Base-by-base conservation (phyloP, 2,329 filamentous ascomycete genomes). In the Diaporthe citri region DNA sequence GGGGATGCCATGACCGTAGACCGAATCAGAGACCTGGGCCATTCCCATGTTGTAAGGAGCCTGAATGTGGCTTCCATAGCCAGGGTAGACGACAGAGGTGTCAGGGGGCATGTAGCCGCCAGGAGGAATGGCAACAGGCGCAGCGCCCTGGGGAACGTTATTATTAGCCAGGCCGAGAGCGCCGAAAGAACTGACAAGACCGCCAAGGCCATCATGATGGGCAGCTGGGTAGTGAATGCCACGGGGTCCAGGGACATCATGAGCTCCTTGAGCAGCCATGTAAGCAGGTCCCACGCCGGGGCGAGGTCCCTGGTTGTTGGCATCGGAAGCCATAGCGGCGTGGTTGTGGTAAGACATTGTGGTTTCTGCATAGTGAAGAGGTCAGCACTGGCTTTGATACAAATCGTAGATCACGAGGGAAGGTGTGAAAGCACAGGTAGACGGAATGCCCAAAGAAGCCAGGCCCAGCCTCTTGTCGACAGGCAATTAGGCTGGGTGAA, bases 311-410 rank as follows among this genome's bases (percentile, higher is more conserved):
- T 78, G 77, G 55, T 77, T 78, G 64, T 73, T 77, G 48, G 56
- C 62, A 51, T 81, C 80, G 10, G 78, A 77, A 60, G 79, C 62
- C 79, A 81, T 79, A 59, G 74, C 39, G 41, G 76, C 55, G 20
- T 75, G 64, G 28, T 76, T 70, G 56, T 77, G 78, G 73, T 80
- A 81, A 76, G 81, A 79, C 64, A 77, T 75, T 79, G 79, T 79
- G 56, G 34, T 64, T 73, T 59, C 75, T 76, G 46, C 4, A 55
- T 22, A 5, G 13, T 17, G 25, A 34, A 55, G 31, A n/a, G 17
- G 55, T 81, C n/a, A 77, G 75, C 51, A 17, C 25, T 72, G 64
- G 51, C 17, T 20, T 20, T 8, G 6, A 15, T 55, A 25, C 46
- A 22, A 41, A n/a, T 20, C 1, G n/a, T 22, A 17, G 57, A 28